Base-by-base conservation (phyloP, 768 basidiomycete species). In the Gloeopeniophorella convolvens region DNA sequence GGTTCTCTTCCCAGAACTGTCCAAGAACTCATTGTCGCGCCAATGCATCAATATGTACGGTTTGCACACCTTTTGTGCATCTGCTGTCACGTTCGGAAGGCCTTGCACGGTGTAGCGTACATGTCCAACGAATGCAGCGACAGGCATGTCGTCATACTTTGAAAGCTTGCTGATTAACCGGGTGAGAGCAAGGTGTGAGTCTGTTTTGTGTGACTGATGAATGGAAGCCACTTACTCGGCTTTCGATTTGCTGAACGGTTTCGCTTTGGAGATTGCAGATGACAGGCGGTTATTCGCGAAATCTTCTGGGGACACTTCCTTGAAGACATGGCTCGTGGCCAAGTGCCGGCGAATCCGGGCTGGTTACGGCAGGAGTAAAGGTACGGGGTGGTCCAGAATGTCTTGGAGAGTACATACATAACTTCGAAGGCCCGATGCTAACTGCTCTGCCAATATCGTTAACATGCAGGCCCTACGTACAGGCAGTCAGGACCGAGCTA, bases 321-420 rank as follows among this genome's bases (percentile, higher is more conserved):
- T 45, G 45, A 66, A 68, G 43, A 68, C 57, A 51, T 66, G 59
- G 33, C 63, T 49, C 1, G 63, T 54, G 3, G 63, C 63, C 10
- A 68, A 62, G 5, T 61, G 50, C 15, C 66, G 62, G 4, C 66
- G 55, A 16, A 62, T 26, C 1, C 64, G 62, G 8, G 57, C 63
- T 66, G 40, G 10, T 9, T 16, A 3, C 1, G 18, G 8, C 11
- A 20, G 32, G 9, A 27, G n/a, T 6, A 10, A 18, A 24, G 2
- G 15, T 15, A 10, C 26, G 13, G 16, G 21, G 7, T 4, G 3
- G 7, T 18, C n/a, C 18, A 10, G 27, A 8, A 35, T n/a, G n/a
- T n/a, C n/a, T n/a, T n/a, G n/a, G n/a, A n/a, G n/a, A n/a, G n/a
- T 8, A 59, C 59, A 8, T 51, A 71, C 71, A 67, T 3, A 73